Base-by-base conservation (phyloP, 2,329 filamentous ascomycete genomes). In the Dactylellina haptotyla region DNA sequence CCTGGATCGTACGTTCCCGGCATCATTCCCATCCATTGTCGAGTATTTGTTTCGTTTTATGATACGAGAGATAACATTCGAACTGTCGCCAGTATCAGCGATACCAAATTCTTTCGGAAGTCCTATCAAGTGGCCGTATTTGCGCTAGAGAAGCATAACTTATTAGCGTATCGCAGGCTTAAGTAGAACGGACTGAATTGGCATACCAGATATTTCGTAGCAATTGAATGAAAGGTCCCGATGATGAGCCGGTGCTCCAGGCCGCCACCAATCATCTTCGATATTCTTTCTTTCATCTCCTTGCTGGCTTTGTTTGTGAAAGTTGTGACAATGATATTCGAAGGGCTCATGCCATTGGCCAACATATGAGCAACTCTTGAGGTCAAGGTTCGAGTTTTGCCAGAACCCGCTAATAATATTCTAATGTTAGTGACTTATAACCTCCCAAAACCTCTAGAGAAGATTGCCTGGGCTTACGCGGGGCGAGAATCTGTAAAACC, bases 321-420 rank as follows among this genome's bases (percentile, higher is more conserved):
- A 0, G 94, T 98, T 75, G 94, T 95, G 71, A 97, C 94, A 71
- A 99, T 89, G 78, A 98, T 88, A 82, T 97, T 92, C 82, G 90
- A 88, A 78, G 94, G 94, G 56, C 89, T 87, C 61, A 97, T 86
- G 41, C 70, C 69, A 14, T 76, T 71, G 3, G 71, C 63, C 16
- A 78, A 74, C 28, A 97, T 87, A 85, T 94, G 96, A 77, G 93
- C 93, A 67, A 97, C 92, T 75, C 95, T 90, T 46, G 93, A 92
- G 0, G 93, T 97, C 61, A 99, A 85, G 0, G 95, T 98, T 81
- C 97, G 96, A 12, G 94, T 99, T 82, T 99, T 98, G 18, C 95
- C 94, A 74, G 87, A 89, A 32, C 88, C 88, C 23, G 88, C 87
- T 57, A 87, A 2, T 88, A 12, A 46, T 3, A n/a, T 32, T 67